A percentile compares a stretch with the other conserved stretches of the same genome.
Conservation (phyloP, 1,284 basidiomycete species). For the Chondrostereum purpureum region DNA sequence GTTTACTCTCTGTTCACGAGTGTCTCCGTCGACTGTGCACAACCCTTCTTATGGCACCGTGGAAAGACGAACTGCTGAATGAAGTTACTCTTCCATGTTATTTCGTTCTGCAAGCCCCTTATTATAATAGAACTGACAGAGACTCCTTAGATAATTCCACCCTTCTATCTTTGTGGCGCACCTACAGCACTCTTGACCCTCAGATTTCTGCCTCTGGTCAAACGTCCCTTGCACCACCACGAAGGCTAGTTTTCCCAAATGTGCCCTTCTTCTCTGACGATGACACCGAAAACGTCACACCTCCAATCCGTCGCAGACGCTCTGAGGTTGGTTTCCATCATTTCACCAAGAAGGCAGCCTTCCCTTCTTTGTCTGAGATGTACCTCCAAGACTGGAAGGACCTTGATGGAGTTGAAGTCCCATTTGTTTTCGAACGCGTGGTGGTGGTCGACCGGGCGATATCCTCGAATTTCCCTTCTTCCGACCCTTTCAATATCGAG, state of each 20-base stretch:
- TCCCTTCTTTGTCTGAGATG: conserved; percentile 63
- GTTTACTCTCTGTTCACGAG: too few species aligned
- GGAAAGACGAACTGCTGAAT: too few species aligned
- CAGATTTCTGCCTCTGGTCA: conserved; percentile 43
- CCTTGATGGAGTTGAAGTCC: conserved; percentile 56
- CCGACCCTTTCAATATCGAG: conserved; percentile 55
- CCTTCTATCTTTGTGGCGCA: conserved; percentile 73
- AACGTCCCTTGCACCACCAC: conserved; percentile 57
- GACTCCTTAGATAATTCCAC: conserved; percentile 71
- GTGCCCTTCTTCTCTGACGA: conserved; percentile 49
- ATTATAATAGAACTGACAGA: too few species aligned
- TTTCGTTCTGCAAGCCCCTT: too few species aligned
- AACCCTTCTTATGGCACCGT: too few species aligned
- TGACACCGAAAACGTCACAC: conserved; percentile 31
- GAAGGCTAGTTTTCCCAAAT: conserved; percentile 68
- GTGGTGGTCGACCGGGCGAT: conserved; percentile 73
- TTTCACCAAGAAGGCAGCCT: conserved; percentile 58
- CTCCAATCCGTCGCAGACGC: conserved; percentile 35
- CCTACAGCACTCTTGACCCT: conserved; percentile 63
- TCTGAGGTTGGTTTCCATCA: conserved; percentile 54
- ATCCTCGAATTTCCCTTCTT: conserved; percentile 44
- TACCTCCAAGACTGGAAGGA: conserved; percentile 75
- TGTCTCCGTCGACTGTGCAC: too few species aligned
- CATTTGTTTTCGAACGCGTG: conserved; percentile 70
- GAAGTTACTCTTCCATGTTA: too few species aligned